Conservation (phyloP, 352 stramenopile genomes). For the Phytophthora vignae region DNA sequence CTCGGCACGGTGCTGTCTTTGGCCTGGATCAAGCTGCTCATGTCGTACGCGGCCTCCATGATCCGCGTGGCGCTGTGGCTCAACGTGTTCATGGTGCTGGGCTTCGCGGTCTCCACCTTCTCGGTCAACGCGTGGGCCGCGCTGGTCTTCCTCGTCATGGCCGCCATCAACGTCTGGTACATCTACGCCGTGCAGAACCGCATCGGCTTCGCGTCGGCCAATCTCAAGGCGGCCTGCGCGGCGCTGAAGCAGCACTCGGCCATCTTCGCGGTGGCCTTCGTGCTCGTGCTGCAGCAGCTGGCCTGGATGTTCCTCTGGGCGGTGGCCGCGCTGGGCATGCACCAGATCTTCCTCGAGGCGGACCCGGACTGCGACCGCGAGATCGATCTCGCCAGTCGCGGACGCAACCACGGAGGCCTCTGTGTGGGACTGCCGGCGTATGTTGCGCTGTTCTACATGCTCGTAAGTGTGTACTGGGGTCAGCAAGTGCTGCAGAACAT, state of each 20-base stretch:
- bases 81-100: conserved; percentile 78
- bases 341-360: conserved; percentile 72
- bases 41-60: conserved; percentile 77
- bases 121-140: conserved; percentile 68
- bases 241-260: conserved; percentile 62
- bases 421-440: conserved; percentile 72
- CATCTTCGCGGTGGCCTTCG: conserved; percentile 73
- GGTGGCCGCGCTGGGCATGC: conserved; percentile 71
- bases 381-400: conserved; percentile 43
- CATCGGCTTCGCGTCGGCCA: conserved; percentile 85
- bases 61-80: conserved; percentile 86
- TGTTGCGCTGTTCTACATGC: conserved; percentile 79
- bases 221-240: conserved; percentile 76
- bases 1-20: conserved; percentile 66
- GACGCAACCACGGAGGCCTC: conserved; percentile 46
- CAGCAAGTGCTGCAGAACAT: conserved; percentile 89
- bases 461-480: conserved; percentile 87
- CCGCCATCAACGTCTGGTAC: conserved; percentile 86
- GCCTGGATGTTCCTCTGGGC: conserved; percentile 81
- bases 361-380: conserved; percentile 70
- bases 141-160: conserved; percentile 64
- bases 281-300: conserved; percentile 76
- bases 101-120: conserved; percentile 71
- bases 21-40: conserved; percentile 82
- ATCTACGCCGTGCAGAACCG: conserved; percentile 83